Conservation (phyloP, 768 basidiomycete species). For the Rhodotorula kratochvilovae region DNA sequence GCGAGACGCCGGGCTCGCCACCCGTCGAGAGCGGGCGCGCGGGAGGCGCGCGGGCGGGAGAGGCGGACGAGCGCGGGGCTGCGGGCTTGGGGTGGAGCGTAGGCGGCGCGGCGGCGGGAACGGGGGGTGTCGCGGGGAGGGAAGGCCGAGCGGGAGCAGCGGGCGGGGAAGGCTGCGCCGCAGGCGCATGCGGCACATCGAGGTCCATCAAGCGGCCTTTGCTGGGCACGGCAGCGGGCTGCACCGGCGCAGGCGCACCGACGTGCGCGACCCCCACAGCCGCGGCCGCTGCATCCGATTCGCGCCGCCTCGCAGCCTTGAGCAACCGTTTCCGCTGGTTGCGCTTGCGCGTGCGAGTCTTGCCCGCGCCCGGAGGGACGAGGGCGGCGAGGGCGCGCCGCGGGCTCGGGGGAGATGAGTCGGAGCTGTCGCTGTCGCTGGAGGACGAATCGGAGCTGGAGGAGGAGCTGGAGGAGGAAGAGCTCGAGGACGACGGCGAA, state of each 20-base stretch:
- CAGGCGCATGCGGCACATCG: too few species aligned
- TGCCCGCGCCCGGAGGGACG: constrained; percentile 20
- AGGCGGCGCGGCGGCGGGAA: too few species aligned
- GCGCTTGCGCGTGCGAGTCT: constrained; percentile 11
- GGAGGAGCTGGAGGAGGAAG: constrained; percentile 4
- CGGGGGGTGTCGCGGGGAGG: too few species aligned
- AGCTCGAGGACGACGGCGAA: background rate
- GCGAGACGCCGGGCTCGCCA: constrained; percentile 17
- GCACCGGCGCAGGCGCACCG: too few species aligned
- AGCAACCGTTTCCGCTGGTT: constrained; percentile 27
- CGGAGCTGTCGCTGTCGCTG: background rate
- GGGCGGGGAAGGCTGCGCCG: background rate
- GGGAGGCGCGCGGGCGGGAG: background rate
- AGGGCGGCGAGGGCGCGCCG: background rate
- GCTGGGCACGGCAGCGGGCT: too few species aligned
- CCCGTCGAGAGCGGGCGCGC: constrained; percentile 5
- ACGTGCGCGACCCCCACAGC: too few species aligned
- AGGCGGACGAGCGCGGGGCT: too few species aligned
- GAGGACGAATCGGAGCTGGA: background rate
- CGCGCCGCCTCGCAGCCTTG: background rate
- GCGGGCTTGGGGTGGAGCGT: too few species aligned
- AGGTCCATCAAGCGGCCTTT: too few species aligned
- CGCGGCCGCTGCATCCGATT: background rate
- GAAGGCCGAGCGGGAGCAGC: background rate
- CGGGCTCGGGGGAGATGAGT: background rate